Base-by-base conservation (phyloP, 2,329 filamentous ascomycete species). In the Penicillium sp. region DNA sequence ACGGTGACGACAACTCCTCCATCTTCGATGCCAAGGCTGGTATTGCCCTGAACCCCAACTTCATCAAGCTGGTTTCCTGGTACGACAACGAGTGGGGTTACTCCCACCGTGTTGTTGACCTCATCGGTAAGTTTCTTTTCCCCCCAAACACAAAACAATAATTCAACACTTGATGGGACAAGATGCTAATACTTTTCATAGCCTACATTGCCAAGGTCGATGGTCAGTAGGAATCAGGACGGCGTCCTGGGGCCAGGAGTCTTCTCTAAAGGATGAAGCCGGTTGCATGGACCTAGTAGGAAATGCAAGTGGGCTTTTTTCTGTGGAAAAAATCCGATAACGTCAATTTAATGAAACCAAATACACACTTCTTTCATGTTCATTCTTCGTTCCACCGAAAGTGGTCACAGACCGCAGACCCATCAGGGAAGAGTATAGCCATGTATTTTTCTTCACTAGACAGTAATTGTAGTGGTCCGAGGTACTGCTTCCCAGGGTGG, bases 71-170 rank as follows among this genome's bases (percentile, higher is more conserved):
- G 61, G 89, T 97, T 77, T 88, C 88, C 72, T 97, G 93, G 94
- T 96, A 96, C 82, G 92, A 96, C 86, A 97, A 97, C 86, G 93
- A 97, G 87, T 97, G 92, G 92, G 94, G 92, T 75, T 97, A 99
- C 89, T 95, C 90, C 79, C 92, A 92, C 83, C 94, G 90, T 87
- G 90, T 92, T 72, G 82, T 92, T 68, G 90, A 94, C 81, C 89
- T 94, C 71, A 75, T 78, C 62, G 59, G 74, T 77, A 72, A 72
- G 74, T 69, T 37, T 48, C 10, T 5, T 13, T 34, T 5, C 39
- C 6, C 13, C 9, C 31, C 21, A 31, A 36, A 13, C 5, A 21
- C 24, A 34, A n/a, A 9, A 49, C 55, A 46, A 47, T 54, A 28
- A 7, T 3, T 8, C 34, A 8, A 37, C 45, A 21, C 23, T 24